Evolutionary conservation across 108 stramenopile genomes (phyloP).

Genomic region (Parmales sp.): DNA sequence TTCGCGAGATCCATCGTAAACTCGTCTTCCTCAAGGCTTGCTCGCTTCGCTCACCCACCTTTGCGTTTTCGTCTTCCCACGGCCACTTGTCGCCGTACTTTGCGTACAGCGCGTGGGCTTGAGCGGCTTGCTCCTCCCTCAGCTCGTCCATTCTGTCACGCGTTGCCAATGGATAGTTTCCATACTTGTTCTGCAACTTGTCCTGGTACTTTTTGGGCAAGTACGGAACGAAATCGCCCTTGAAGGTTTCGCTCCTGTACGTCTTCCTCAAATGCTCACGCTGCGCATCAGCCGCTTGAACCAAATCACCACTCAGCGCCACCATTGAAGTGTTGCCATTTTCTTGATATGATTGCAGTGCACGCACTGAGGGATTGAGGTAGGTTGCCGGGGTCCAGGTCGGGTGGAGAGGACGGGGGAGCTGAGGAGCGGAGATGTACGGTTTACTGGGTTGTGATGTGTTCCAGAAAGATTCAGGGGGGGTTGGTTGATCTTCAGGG

Average conservation of each 20-base stretch:
- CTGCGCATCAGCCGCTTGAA: no score
- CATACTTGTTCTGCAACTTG: neutral
- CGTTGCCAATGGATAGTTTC: neutral
- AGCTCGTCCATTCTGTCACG: slow-evolving; percentile 9
- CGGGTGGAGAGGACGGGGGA: neutral
- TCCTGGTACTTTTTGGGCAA: neutral
- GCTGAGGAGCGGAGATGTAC: neutral
- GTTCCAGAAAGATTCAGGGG: neutral
- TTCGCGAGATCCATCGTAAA: no score
- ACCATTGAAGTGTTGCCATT: neutral
- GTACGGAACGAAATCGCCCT: no score
- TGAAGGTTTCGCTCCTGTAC: neutral
- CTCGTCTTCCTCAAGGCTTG: no score
- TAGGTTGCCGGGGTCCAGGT: neutral
- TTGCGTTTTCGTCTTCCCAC: no score
- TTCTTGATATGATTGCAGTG: neutral
- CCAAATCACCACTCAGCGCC: neutral
- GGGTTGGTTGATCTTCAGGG: neutral
- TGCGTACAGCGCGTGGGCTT: neutral
- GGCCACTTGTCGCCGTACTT: slow-evolving; percentile 8
- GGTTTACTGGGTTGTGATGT: neutral
- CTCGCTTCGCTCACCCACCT: no score
- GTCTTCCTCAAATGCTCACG: neutral
- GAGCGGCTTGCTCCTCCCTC: neutral
- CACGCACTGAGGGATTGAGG: neutral